Conservation (phyloP, 1,284 basidiomycete species). For the Trametes hirsuta region DNA sequence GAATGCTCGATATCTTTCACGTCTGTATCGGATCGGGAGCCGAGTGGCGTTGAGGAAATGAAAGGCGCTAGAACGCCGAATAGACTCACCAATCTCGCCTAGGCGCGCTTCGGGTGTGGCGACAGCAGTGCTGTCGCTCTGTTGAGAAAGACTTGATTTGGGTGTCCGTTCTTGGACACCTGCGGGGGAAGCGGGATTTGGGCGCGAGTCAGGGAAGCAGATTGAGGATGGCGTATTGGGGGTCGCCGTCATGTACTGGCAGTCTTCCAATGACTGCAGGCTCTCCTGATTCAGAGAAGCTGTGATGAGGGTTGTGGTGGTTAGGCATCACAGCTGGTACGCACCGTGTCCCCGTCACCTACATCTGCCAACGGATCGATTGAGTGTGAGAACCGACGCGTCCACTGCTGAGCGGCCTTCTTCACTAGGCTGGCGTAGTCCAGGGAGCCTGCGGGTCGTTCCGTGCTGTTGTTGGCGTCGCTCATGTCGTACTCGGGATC, state of each 20-base stretch:
- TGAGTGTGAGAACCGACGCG: too few species aligned
- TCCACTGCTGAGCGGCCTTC: too few species aligned
- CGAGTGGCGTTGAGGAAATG: background rate
- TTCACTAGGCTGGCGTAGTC: too few species aligned
- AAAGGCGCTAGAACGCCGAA: too few species aligned
- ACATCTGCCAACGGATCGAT: too few species aligned
- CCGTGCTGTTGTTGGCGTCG: too few species aligned
- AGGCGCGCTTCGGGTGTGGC: background rate
- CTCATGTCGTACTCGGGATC: too few species aligned
- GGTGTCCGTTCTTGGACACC: background rate
- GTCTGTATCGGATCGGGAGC: background rate
- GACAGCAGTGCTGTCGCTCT: background rate
- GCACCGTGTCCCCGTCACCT: too few species aligned
- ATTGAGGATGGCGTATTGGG: conserved; percentile 7
- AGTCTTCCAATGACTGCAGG: background rate
- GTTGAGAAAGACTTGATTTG: background rate
- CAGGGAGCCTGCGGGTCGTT: too few species aligned
- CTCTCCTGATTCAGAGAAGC: background rate
- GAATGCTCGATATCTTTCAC: background rate
- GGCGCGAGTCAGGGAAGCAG: background rate
- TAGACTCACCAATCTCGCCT: background rate
- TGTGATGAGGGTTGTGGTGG: background rate
- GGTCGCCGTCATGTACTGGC: background rate
- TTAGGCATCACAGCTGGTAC: too few species aligned
- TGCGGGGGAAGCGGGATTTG: background rate